Conservation (phyloP, 352 stramenopile species). For the Globisporangium recalcitrans region DNA sequence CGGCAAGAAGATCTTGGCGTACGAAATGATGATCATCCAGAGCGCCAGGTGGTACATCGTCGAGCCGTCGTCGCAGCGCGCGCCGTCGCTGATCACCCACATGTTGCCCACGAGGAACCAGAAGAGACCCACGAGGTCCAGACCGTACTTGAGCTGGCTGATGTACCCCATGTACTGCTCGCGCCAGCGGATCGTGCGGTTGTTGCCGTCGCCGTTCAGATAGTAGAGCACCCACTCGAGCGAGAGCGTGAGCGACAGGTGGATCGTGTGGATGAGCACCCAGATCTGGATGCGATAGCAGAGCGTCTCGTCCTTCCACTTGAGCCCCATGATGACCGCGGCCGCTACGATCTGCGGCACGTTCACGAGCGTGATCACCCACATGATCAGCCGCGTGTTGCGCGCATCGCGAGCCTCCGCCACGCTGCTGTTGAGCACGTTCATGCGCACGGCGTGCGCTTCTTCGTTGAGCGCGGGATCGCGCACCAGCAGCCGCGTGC, state of each 20-base stretch:
- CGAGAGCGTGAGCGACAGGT: slow-evolving; percentile 58
- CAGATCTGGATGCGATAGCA: slow-evolving; percentile 84
- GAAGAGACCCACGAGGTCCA: slow-evolving; percentile 73
- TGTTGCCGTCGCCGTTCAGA: slow-evolving; percentile 48
- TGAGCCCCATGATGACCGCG: slow-evolving; percentile 49
- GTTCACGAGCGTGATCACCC: slow-evolving; percentile 70
- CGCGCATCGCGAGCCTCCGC: slow-evolving; percentile 73
- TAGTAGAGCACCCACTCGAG: slow-evolving; percentile 80
- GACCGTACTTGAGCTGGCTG: slow-evolving; percentile 76
- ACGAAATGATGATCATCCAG: slow-evolving; percentile 91
- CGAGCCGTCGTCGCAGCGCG: slow-evolving; percentile 70
- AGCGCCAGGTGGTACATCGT: slow-evolving; percentile 81
- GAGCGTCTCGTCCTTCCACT: slow-evolving; percentile 63
- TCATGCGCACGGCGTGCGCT: slow-evolving; percentile 74
- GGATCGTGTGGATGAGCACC: slow-evolving; percentile 70
- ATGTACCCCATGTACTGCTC: slow-evolving; percentile 67
- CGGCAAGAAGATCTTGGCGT: slow-evolving; percentile 91
- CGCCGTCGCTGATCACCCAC: slow-evolving; percentile 84
- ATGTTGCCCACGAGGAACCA: slow-evolving; percentile 88
- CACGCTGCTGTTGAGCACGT: slow-evolving; percentile 81
- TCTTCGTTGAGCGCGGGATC: slow-evolving; percentile 37
- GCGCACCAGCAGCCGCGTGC: slow-evolving; percentile 30
- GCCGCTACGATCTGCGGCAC: slow-evolving; percentile 67
- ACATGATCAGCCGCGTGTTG: slow-evolving; percentile 79
- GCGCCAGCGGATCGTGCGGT: slow-evolving; percentile 51